Evolutionary conservation across 108 stramenopile genomes (phyloP).

Genomic region (Nannochloropsis salina): DNA sequence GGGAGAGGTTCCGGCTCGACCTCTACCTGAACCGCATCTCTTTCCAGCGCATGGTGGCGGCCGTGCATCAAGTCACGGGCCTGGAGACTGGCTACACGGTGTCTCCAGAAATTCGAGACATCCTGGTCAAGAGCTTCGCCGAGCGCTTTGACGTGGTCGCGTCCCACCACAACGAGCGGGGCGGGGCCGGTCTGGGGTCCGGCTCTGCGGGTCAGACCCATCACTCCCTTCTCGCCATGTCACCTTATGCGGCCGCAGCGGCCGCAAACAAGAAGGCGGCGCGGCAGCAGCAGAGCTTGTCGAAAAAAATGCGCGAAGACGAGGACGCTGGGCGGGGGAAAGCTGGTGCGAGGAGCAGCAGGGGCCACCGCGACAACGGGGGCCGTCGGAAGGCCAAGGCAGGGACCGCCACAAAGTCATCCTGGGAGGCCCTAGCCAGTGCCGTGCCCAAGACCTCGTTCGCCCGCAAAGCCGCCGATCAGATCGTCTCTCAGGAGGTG

Average conservation of each 20-base stretch:
- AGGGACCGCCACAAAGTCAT: background rate
- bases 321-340: background rate
- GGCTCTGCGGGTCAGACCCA: background rate
- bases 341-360: background rate
- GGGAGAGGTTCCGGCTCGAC: slow-evolving; percentile 19
- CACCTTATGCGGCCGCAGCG: background rate
- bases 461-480: background rate
- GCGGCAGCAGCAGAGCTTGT: background rate
- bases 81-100: background rate
- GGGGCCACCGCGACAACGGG: background rate
- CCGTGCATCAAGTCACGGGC: background rate
- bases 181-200: background rate
- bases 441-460: slow-evolving; percentile 5
- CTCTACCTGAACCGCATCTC: slow-evolving; percentile 1
- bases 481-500: background rate
- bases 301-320: slow-evolving; percentile 9
- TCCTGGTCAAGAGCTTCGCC: background rate
- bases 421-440: slow-evolving; percentile 3
- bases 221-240: slow-evolving; percentile 17
- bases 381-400: background rate
- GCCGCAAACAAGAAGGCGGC: slow-evolving; percentile 8
- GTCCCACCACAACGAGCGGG: background rate
- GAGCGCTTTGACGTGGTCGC: background rate
- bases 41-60: slow-evolving; percentile 3
- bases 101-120: background rate